Evolutionary conservation across 169 alveolate species (phyloP).

Genomic region (Plasmodium gonderi): DNA sequence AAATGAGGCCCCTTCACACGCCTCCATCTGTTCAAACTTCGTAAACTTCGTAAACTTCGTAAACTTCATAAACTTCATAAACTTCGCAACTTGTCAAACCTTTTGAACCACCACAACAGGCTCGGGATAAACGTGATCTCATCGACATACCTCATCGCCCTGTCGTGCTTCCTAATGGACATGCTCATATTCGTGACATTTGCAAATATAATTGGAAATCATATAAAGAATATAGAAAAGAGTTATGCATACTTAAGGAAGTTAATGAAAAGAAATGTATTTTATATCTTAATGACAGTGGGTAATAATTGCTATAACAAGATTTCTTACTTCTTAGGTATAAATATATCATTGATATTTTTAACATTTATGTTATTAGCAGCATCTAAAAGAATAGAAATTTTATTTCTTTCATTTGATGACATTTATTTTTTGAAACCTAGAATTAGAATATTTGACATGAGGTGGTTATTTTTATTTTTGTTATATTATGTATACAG

Average conservation of each 20-base stretch:
- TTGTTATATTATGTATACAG: slow-evolving; percentile 17
- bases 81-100: not conserved
- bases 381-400: slow-evolving; percentile 60
- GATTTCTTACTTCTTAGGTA: slow-evolving; percentile 29
- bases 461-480: slow-evolving; percentile 34
- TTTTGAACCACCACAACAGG: not conserved
- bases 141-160: slow-evolving; percentile 18
- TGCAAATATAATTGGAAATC: slow-evolving; percentile 27
- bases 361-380: slow-evolving; percentile 27
- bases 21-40: not conserved
- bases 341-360: slow-evolving; percentile 3
- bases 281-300: slow-evolving; percentile 34
- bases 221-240: slow-evolving; percentile 27
- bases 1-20: not conserved
- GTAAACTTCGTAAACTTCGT: too few relatives aligned
- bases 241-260: slow-evolving; percentile 17
- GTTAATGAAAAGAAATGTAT: slow-evolving; percentile 26
- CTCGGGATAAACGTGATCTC: slow-evolving; percentile 14
- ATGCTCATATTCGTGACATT: slow-evolving; percentile 30
- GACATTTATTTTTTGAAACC: slow-evolving; percentile 16
- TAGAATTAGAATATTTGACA: not conserved
- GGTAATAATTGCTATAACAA: slow-evolving; percentile 15
- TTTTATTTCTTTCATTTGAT: slow-evolving; percentile 34
- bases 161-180: slow-evolving; percentile 30
- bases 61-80: too few relatives aligned